phyloP scores from a whole-genome alignment of 495 filamentous ascomycete species.

The Talaromyces trachyspermus region DNA sequence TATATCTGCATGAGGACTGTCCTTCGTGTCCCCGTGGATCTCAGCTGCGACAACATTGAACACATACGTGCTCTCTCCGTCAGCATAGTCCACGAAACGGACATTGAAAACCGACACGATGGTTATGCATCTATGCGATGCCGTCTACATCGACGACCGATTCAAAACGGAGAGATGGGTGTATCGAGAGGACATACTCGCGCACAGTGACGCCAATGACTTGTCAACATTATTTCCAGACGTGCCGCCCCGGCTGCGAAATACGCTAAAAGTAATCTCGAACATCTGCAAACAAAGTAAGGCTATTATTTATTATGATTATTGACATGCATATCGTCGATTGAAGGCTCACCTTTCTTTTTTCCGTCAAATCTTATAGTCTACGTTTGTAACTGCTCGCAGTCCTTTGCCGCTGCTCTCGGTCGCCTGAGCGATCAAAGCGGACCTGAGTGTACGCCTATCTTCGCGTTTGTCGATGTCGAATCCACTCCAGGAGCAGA shows the following conservation, averaged over 20 bases:
- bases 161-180: constrained; percentile 57
- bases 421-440: constrained; percentile 57
- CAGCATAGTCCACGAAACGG: constrained; percentile 1
- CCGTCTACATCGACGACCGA: constrained; percentile 76
- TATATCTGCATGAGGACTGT: background rate
- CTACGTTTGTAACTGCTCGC: constrained; percentile 62
- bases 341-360: constrained; percentile 6
- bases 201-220: constrained; percentile 18
- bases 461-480: constrained; percentile 70
- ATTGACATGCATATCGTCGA: background rate
- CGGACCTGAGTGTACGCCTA: constrained; percentile 58
- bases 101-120: constrained; percentile 31
- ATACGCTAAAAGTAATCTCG: constrained; percentile 43
- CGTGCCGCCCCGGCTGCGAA: constrained; percentile 42
- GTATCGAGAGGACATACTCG: constrained; percentile 26
- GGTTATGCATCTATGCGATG: constrained; percentile 66
- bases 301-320: constrained; percentile 16
- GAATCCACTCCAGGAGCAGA: constrained; percentile 27
- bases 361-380: constrained; percentile 45
- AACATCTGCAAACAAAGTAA: constrained; percentile 48
- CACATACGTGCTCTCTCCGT: background rate
- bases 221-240: constrained; percentile 26
- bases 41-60: background rate
- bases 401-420: constrained; percentile 62
- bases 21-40: constrained; percentile 1